Conservation (phyloP, 2,329 filamentous ascomycete genomes). For the Passalora sequoiae region DNA sequence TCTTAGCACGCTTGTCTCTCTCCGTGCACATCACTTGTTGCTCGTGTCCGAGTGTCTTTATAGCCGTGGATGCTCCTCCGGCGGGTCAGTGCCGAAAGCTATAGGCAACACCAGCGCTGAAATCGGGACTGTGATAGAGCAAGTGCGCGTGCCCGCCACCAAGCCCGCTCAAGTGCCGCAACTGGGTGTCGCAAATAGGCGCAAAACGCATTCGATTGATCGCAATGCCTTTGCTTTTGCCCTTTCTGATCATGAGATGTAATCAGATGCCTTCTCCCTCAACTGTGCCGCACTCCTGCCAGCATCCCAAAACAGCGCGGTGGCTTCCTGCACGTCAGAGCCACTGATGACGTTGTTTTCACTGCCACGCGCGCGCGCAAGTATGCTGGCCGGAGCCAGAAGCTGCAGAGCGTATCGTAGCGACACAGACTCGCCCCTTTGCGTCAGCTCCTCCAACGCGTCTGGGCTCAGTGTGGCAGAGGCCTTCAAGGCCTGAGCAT, state of each 20-base stretch:
- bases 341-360: constrained; percentile 41
- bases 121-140: too few species aligned
- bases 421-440: constrained; percentile 82
- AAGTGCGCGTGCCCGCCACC: too few species aligned
- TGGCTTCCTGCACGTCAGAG: constrained; percentile 52
- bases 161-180: too few species aligned
- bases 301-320: constrained; percentile 46
- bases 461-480: constrained; percentile 71
- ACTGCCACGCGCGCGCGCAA: constrained; percentile 64
- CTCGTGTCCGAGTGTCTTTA: too few species aligned
- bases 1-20: too few species aligned
- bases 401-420: constrained; percentile 90
- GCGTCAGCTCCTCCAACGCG: constrained; percentile 79
- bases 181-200: too few species aligned
- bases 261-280: constrained; percentile 29
- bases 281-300: constrained; percentile 42
- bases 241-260: constrained; percentile 37
- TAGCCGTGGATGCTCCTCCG: too few species aligned
- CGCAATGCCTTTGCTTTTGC: too few species aligned
- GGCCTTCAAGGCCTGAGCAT: constrained; percentile 58
- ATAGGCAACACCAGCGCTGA: too few species aligned
- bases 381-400: constrained; percentile 81
- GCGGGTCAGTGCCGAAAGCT: too few species aligned
- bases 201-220: too few species aligned
- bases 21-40: too few species aligned